Conservation (phyloP, 768 basidiomycete species). For the Phaeotremella fagi region DNA sequence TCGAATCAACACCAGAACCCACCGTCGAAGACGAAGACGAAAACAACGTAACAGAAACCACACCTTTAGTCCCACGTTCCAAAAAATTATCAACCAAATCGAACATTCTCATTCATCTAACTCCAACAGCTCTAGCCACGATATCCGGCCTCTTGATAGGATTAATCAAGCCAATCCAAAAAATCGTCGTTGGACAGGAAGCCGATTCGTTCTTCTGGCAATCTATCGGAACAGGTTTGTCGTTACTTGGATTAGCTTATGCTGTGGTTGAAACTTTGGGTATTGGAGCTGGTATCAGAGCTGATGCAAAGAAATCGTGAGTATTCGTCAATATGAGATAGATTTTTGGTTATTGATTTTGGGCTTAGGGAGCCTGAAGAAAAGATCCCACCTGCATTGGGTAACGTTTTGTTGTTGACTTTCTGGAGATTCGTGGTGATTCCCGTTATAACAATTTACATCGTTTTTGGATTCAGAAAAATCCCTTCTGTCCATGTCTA, state of each 20-base stretch:
- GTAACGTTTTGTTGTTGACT: conserved; percentile 30
- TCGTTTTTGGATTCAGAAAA: conserved; percentile 37
- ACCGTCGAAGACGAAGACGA: conserved; percentile 2
- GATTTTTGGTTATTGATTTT: too few species aligned
- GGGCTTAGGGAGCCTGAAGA: conserved; percentile 20
- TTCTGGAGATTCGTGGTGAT: conserved; percentile 38
- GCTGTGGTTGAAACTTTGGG: conserved; percentile 37
- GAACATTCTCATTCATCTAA: not conserved
- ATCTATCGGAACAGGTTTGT: conserved; percentile 31
- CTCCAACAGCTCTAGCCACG: conserved; percentile 27
- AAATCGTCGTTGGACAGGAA: conserved; percentile 17
- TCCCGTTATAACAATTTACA: conserved; percentile 31
- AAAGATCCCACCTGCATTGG: conserved; percentile 37
- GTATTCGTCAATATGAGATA: too few species aligned
- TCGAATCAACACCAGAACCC: conserved; percentile 1
- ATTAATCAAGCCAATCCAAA: conserved; percentile 36
- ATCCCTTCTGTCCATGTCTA: conserved; percentile 35
- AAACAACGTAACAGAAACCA: conserved; percentile 32
- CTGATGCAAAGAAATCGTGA: conserved; percentile 27
- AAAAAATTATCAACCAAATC: not conserved
- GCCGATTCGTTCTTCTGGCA: conserved; percentile 35
- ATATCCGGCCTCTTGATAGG: conserved; percentile 36
- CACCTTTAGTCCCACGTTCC: conserved; percentile 29
- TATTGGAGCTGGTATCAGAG: conserved; percentile 28
- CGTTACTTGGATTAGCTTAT: conserved; percentile 27